A percentile compares a stretch with the other conserved stretches of the same genome.
Evolutionary conservation across 768 basidiomycete species (phyloP).

Genomic region (Xerocomellus chrysenteron): DNA sequence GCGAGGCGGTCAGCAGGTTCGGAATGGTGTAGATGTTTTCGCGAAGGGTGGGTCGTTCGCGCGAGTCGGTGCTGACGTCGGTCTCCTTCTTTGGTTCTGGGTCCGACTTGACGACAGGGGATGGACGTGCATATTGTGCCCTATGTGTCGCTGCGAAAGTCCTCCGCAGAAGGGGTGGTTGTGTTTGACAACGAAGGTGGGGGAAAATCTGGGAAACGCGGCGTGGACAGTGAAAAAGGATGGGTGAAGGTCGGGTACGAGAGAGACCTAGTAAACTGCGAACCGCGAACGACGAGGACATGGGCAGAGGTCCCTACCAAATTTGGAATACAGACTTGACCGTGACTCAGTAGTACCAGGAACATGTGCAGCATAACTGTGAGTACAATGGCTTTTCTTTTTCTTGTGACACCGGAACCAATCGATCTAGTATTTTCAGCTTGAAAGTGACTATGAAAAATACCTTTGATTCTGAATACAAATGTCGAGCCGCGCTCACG

Average conservation of each 20-base stretch:
- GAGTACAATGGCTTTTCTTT: no score
- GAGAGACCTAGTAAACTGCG: slow-evolving; percentile 7
- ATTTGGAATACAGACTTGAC: slow-evolving; percentile 1
- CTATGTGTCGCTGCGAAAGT: slow-evolving; percentile 12
- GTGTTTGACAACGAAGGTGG: background rate
- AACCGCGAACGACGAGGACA: slow-evolving; percentile 10
- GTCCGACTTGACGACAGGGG: slow-evolving; percentile 4
- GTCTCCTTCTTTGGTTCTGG: slow-evolving; percentile 5
- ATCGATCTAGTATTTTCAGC: background rate
- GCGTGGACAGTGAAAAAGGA: background rate
- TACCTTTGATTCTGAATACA: background rate
- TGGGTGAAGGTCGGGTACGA: background rate
- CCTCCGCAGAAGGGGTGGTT: background rate
- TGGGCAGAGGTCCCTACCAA: background rate
- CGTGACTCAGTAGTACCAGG: no score
- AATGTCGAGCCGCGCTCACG: background rate
- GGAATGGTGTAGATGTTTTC: slow-evolving; percentile 96
- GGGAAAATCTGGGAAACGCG: background rate
- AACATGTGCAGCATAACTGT: no score
- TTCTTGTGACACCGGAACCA: background rate
- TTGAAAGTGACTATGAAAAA: background rate
- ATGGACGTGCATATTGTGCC: slow-evolving; percentile 10
- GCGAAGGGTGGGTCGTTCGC: slow-evolving; percentile 39
- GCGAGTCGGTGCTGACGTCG: background rate
- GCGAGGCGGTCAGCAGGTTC: slow-evolving; percentile 82